phyloP scores from a whole-genome alignment of 805 yeast genomes.

The Wickerhamomyces subpelliculosus region DNA sequence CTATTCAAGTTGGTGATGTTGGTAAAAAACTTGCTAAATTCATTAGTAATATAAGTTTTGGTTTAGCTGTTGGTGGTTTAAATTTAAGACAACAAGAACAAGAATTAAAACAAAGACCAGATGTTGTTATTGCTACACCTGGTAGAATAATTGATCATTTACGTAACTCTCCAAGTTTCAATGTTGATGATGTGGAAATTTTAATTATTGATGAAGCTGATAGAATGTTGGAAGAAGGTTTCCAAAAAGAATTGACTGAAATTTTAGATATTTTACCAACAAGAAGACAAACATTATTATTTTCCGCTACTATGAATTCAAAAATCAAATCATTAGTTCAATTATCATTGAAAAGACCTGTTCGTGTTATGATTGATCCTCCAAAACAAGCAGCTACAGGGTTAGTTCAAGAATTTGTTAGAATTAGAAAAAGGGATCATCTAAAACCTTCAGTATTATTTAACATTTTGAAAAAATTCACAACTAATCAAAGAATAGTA shows the following conservation, averaged over 20 bases:
- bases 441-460: constrained; percentile 79
- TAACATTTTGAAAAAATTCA: constrained; percentile 61
- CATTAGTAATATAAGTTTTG: constrained; percentile 73
- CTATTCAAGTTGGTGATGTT: constrained; percentile 93
- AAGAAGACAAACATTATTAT: constrained; percentile 87
- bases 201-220: constrained; percentile 97
- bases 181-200: constrained; percentile 86
- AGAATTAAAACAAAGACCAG: constrained; percentile 87
- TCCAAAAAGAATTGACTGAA: constrained; percentile 90
- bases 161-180: constrained; percentile 88
- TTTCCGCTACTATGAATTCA: constrained; percentile 98
- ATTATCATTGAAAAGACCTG: constrained; percentile 84
- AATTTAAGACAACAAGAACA: constrained; percentile 94
- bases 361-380: constrained; percentile 91
- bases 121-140: constrained; percentile 95
- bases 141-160: constrained; percentile 98
- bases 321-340: constrained; percentile 83
- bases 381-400: constrained; percentile 93
- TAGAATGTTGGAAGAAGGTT: constrained; percentile 98
- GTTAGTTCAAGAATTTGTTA: constrained; percentile 86
- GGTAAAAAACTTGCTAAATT: constrained; percentile 78
- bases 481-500: constrained; percentile 63
- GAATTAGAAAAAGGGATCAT: constrained; percentile 84
- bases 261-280: constrained; percentile 81
- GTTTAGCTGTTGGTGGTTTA: constrained; percentile 97